Evolutionary conservation across 1,139 yeast species (phyloP).

Genomic region (Debaryomycetaceae sp.): DNA sequence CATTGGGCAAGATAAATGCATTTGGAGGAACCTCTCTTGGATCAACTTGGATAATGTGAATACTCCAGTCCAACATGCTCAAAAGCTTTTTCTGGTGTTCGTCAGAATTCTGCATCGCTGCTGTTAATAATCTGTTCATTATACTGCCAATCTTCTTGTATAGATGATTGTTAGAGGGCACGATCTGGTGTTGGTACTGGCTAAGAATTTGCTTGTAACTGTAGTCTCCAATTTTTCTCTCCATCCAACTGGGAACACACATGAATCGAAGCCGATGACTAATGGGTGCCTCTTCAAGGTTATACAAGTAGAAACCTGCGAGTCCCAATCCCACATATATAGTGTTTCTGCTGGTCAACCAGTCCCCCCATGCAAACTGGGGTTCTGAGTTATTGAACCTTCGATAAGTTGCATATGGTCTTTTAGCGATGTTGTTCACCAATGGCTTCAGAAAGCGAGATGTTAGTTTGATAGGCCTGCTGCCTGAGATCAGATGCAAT

Average conservation of each 20-base stretch:
- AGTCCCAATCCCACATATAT: constrained; percentile 19
- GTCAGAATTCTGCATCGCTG: constrained; percentile 41
- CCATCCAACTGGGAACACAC: constrained; percentile 69
- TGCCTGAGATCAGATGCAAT: too few species aligned
- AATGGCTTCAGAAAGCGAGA: too few species aligned
- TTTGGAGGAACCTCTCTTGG: constrained; percentile 70
- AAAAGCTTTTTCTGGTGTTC: constrained; percentile 32
- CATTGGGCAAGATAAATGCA: constrained; percentile 94
- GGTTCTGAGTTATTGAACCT: constrained; percentile 16
- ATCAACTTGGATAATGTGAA: constrained; percentile 71
- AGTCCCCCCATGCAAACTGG: constrained; percentile 7
- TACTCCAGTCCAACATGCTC: constrained; percentile 62
- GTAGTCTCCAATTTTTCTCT: constrained; percentile 61
- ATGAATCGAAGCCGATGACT: constrained; percentile 72
- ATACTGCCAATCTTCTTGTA: constrained; percentile 54
- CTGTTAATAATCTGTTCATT: constrained; percentile 62
- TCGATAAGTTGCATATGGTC: constrained; percentile 17
- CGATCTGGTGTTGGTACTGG: constrained; percentile 43
- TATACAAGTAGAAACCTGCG: constrained; percentile 51
- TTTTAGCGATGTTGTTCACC: not conserved
- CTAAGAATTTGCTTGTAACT: constrained; percentile 59
- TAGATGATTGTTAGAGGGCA: constrained; percentile 54
- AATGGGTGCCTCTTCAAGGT: constrained; percentile 79
- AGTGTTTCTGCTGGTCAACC: constrained; percentile 16
- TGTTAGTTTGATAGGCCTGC: too few species aligned